Evolutionary conservation across 192 early-diverging fungal species (phyloP).

Genomic region (Umbelopsis sp.): DNA sequence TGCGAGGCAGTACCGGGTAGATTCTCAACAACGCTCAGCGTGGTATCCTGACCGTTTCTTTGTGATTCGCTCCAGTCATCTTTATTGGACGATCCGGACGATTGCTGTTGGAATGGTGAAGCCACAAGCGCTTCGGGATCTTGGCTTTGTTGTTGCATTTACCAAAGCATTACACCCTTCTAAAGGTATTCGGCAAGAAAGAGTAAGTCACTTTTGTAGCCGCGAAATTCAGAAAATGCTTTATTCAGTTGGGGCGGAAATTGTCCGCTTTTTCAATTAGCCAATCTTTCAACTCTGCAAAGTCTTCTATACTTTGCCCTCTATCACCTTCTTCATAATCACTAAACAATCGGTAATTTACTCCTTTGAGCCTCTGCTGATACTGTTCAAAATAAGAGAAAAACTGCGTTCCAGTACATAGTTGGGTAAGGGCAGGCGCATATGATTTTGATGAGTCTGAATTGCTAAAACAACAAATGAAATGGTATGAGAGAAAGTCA

Average conservation of each 20-base stretch:
- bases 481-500: not conserved
- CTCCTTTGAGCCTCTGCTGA: not conserved
- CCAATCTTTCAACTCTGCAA: constrained; percentile 15
- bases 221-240: not conserved
- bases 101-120: too few species aligned
- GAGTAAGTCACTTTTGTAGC: not conserved
- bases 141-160: too few species aligned
- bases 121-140: too few species aligned
- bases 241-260: not conserved
- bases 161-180: too few species aligned
- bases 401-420: not conserved
- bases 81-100: too few species aligned
- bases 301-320: constrained; percentile 12
- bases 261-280: constrained; percentile 15
- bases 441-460: not conserved
- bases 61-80: too few species aligned
- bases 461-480: not conserved
- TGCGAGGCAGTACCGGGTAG: not conserved
- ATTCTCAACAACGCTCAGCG: not conserved
- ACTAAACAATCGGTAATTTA: constrained; percentile 9
- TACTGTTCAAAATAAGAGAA: constrained; percentile 13
- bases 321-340: constrained; percentile 13
- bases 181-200: not conserved
- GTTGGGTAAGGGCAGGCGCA: not conserved
- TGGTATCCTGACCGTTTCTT: not conserved